These are phyloP conservation scores for Suillus cothurnatus DNA, from an alignment of 768 basidiomycete species.

Conservation along the genomic window DNA sequence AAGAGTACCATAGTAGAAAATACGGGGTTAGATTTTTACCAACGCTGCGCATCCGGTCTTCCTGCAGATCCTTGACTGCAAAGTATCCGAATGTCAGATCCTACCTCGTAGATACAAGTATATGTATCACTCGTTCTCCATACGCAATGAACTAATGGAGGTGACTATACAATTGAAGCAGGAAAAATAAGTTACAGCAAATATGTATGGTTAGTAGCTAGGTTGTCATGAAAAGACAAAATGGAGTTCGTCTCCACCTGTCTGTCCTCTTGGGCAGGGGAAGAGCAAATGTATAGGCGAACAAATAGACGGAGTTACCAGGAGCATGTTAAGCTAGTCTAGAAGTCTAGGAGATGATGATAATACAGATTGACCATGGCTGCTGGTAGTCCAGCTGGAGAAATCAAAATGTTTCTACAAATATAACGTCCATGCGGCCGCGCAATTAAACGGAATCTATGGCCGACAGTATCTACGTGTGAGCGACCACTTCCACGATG, in stretches of 20 bases:
- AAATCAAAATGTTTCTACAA: background rate
- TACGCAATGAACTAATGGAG: background rate
- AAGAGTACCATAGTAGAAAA: background rate
- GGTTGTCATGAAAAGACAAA: background rate
- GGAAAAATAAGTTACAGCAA: no score
- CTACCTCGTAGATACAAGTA: background rate
- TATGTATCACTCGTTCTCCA: background rate
- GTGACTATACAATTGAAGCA: background rate
- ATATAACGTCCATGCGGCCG: background rate
- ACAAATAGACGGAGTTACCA: background rate
- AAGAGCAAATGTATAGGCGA: background rate
- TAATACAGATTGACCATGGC: background rate
- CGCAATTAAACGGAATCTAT: background rate
- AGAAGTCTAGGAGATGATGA: background rate
- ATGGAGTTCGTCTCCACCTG: background rate
- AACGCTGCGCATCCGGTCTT: background rate
- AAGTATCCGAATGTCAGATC: background rate
- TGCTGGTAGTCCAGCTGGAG: background rate
- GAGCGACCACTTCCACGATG: slow-evolving; percentile 24
- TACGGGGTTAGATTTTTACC: background rate
- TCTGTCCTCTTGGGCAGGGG: background rate
- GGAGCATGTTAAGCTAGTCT: background rate
- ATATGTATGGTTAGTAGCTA: no score
- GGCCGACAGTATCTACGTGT: background rate
- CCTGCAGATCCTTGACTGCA: background rate